phyloP scores from a whole-genome alignment of 768 basidiomycete genomes.

The Suillus hirtellus region DNA sequence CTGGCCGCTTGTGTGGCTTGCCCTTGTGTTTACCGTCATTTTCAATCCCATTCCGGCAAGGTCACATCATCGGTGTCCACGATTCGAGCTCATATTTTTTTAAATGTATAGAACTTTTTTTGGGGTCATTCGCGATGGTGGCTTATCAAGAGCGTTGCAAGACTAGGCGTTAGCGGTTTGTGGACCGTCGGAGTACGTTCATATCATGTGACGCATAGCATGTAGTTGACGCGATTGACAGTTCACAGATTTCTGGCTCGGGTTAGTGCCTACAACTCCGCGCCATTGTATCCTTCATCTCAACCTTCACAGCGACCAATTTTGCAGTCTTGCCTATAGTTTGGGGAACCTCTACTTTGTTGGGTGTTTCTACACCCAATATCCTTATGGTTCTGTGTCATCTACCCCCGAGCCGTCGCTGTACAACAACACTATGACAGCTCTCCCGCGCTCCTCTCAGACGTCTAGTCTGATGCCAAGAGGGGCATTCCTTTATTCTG shows the following conservation, averaged over 20 bases:
- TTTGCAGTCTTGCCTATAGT: slow-evolving; percentile 78
- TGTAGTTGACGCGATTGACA: slow-evolving; percentile 28
- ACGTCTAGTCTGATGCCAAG: not conserved
- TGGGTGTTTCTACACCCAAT: slow-evolving; percentile 63
- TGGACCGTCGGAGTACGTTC: slow-evolving; percentile 68
- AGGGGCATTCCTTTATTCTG: slow-evolving; percentile 10
- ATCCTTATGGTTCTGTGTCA: not conserved
- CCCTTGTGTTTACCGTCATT: slow-evolving; percentile 55
- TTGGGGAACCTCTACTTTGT: slow-evolving; percentile 73
- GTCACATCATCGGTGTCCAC: not conserved
- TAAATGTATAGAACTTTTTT: slow-evolving; percentile 45
- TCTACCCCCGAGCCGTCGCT: not conserved
- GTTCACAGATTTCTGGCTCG: slow-evolving; percentile 91
- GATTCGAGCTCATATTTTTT: not conserved
- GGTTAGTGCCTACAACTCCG: slow-evolving; percentile 43
- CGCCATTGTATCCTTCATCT: slow-evolving; percentile 5
- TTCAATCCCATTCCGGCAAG: slow-evolving; percentile 74
- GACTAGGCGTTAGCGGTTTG: slow-evolving; percentile 68
- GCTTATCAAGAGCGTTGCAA: slow-evolving; percentile 64
- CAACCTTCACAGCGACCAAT: slow-evolving; percentile 60
- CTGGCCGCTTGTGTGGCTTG: slow-evolving; percentile 41
- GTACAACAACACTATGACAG: not conserved
- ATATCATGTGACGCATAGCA: not conserved
- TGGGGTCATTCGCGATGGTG: slow-evolving; percentile 59
- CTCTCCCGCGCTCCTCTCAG: not conserved